Base-by-base conservation (phyloP, 106 monocot genomes). In the Dendrobium chrysotoxum region DNA sequence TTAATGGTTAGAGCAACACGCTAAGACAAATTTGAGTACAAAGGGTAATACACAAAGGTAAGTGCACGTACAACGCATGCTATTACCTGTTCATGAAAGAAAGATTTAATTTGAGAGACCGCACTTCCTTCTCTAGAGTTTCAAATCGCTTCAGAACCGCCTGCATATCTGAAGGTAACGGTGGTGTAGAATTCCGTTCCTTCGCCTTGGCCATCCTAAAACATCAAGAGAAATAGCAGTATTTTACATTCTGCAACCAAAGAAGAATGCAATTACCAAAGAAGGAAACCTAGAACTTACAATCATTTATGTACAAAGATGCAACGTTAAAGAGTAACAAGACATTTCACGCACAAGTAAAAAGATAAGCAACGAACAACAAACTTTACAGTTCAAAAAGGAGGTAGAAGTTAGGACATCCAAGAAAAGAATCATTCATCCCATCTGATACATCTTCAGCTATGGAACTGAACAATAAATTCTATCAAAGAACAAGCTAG, bases 51-150 rank as follows among this genome's bases (percentile, higher is more conserved):
- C 3, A 50, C 50, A 50, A 50, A 50, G 50, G 1, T 50, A 13
- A 15, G 50, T 50, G 1, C 50, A 13, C 6, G 44, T 50, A 65
- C 26, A 65, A 65, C 25, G 7, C 15, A 26, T 47, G 15, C 13
- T 12, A 17, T 81, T 78, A 85, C 88, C 85, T 88, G 25, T 88
- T 88, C 88, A 85, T 88, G 77, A 88, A 88, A 78, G 85, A 88
- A 46, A 88, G 55, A 72, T 88, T 88, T 23, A 88, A 78, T 80
- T 88, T 85, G 55, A 88, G 88, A 9, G 88, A 85, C 13, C 83
- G 72, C 26, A 88, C 85, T 88, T 88, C 88, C 78, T 85, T 88
- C 82, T 88, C 85, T 46, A 88, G 83, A 78, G 53, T 82, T 30
- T 88, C 85, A 75, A 85, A 85, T 18, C 83, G 85, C 40, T 88